Evolutionary conservation across 1,284 basidiomycete species (phyloP).

Genomic region (Phellinidium pouzarii): DNA sequence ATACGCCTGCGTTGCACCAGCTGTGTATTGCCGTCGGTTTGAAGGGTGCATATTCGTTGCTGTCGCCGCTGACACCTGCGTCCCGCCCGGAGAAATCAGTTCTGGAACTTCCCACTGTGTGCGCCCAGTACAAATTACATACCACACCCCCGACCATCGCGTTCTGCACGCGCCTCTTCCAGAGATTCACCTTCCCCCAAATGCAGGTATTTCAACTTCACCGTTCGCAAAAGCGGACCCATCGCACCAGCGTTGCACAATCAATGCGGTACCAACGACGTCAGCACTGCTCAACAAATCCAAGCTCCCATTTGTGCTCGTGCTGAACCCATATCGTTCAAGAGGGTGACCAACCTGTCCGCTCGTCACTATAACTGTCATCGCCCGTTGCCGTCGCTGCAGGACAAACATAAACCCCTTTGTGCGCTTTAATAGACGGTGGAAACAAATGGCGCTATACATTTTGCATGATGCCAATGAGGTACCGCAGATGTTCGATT

Average conservation of each 20-base stretch:
- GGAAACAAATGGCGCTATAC: conserved; percentile 98
- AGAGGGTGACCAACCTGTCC: conserved; percentile 78
- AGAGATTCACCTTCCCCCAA: conserved; percentile 80
- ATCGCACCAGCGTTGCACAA: conserved; percentile 88
- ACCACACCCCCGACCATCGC: conserved; percentile 86
- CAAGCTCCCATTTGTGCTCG: conserved; percentile 87
- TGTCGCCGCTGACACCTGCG: conserved; percentile 54
- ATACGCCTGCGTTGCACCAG: conserved; percentile 83
- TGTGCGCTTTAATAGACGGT: conserved; percentile 96
- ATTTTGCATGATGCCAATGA: conserved; percentile 99
- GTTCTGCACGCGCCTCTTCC: conserved; percentile 81
- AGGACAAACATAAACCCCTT: conserved; percentile 99
- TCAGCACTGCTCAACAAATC: conserved; percentile 86
- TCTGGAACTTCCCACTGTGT: conserved; percentile 64
- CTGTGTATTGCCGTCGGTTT: conserved; percentile 86
- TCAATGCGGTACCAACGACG: conserved; percentile 93
- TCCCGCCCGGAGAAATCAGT: conserved; percentile 87
- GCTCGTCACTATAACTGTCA: conserved; percentile 88
- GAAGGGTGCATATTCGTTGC: conserved; percentile 28
- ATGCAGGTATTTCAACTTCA: conserved; percentile 73
- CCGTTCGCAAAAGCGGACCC: conserved; percentile 82
- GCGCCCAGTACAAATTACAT: conserved; percentile 83
- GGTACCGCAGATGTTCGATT: conserved; percentile 97
- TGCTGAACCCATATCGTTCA: conserved; percentile 91
- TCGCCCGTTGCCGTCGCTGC: conserved; percentile 95